Percentiles rank a stretch among this genome's conserved stretches.
Evolutionary conservation across 2,329 filamentous ascomycete genomes (phyloP).

Genomic region (Microdochium paspali): DNA sequence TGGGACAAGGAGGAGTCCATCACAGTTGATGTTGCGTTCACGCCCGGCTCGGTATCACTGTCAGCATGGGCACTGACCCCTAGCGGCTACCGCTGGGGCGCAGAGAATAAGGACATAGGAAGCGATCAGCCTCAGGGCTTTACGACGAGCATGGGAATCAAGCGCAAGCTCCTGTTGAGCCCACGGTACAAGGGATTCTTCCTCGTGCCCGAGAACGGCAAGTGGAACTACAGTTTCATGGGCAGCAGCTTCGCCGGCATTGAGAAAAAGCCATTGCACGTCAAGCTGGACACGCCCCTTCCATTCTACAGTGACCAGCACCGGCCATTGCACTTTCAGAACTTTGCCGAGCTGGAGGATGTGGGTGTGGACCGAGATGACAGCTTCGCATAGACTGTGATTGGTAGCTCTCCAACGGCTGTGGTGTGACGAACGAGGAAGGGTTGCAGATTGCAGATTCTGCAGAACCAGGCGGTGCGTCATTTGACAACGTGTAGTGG

Average conservation of each 20-base stretch:
- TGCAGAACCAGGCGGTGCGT: no score
- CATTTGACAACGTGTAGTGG: no score
- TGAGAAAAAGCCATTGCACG: conserved; percentile 84
- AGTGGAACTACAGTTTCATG: conserved; percentile 99
- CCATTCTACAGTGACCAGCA: conserved; percentile 91
- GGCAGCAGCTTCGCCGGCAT: conserved; percentile 78
- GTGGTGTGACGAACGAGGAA: no score
- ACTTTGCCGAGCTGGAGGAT: conserved; percentile 94
- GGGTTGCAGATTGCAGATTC: no score
- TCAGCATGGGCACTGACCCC: conserved; percentile 91
- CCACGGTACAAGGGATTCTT: conserved; percentile 95
- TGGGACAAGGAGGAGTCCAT: conserved; percentile 87
- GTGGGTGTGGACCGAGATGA: conserved; percentile 90
- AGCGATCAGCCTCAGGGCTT: conserved; percentile 95
- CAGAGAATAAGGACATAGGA: conserved; percentile 84
- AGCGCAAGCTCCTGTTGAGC: conserved; percentile 85
- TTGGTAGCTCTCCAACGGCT: no score
- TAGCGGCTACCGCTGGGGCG: conserved; percentile 91
- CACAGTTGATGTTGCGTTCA: conserved; percentile 93
- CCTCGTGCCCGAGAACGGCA: conserved; percentile 78
- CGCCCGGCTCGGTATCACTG: conserved; percentile 89
- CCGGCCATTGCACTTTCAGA: conserved; percentile 89
- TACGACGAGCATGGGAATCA: conserved; percentile 83
- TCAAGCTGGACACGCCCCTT: conserved; percentile 86
- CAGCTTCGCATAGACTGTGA: conserved; percentile 80